These are phyloP conservation scores for Calophaca sinica DNA, from an alignment of 306 rosid genomes.

Conservation along the genomic window DNA sequence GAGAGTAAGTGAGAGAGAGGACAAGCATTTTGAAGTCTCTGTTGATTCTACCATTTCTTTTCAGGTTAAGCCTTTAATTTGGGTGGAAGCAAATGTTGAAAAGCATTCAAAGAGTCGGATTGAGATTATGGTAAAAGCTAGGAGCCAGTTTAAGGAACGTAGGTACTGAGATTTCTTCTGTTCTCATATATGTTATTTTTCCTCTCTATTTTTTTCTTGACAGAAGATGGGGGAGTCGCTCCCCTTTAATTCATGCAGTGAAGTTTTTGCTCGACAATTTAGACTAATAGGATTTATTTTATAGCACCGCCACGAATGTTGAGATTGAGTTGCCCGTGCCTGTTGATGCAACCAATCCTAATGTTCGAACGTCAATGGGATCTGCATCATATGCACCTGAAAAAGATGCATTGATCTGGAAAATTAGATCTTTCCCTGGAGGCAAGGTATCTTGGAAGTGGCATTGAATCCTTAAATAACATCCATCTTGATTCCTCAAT, in stretches of 20 bases:
- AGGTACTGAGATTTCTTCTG: constrained; percentile 60
- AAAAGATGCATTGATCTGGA: constrained; percentile 90
- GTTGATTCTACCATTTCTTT: constrained; percentile 34
- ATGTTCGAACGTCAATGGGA: constrained; percentile 94
- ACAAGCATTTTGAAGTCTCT: constrained; percentile 15
- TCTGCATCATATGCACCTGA: constrained; percentile 98
- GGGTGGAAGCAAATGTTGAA: constrained; percentile 99
- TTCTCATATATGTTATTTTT: constrained; percentile 8
- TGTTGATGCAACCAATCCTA: constrained; percentile 91
- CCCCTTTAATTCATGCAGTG: constrained; percentile 4
- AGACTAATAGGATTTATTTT: constrained; percentile 49
- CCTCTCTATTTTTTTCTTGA: background rate
- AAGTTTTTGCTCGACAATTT: constrained; percentile 30
- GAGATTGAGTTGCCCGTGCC: constrained; percentile 94
- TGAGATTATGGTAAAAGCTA: constrained; percentile 91
- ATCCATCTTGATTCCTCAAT: constrained; percentile 20
- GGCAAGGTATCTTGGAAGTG: constrained; percentile 76
- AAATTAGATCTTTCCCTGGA: constrained; percentile 95
- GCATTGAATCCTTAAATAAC: constrained; percentile 31
- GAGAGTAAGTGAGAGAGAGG: constrained; percentile 10
- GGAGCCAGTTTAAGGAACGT: constrained; percentile 99
- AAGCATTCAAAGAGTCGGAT: constrained; percentile 95
- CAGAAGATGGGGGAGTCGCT: constrained; percentile 22
- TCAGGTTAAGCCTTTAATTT: constrained; percentile 92
- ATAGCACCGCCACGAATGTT: constrained; percentile 95